Percentiles rank a stretch among this genome's conserved stretches.
Conservation (phyloP, 192 early-diverging fungal species). For the Physocladia obscura region DNA sequence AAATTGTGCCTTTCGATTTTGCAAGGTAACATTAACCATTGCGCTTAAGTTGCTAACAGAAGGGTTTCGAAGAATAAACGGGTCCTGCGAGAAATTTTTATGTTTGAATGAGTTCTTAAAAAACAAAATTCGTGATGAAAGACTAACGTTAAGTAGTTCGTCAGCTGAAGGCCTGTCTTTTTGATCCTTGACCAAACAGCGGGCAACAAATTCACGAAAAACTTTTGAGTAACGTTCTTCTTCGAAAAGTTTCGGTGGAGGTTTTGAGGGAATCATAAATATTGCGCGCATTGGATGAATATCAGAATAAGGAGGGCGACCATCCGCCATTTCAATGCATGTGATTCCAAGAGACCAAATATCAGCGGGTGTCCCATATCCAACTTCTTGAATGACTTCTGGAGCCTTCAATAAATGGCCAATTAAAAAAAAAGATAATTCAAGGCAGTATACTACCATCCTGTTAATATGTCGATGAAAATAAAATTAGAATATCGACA, state of each 20-base stretch:
- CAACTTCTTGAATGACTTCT: slow-evolving; percentile 68
- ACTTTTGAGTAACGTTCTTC: slow-evolving; percentile 41
- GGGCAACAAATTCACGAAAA: slow-evolving; percentile 54
- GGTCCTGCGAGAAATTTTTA: slow-evolving; percentile 31
- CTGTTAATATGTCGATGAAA: background rate
- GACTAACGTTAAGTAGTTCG: slow-evolving; percentile 42
- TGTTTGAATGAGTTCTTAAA: background rate
- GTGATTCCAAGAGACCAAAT: slow-evolving; percentile 67
- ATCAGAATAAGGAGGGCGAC: slow-evolving; percentile 59
- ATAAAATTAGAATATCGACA: background rate
- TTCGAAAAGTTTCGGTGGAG: slow-evolving; percentile 55
- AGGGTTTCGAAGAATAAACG: slow-evolving; percentile 41
- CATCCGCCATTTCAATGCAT: slow-evolving; percentile 66
- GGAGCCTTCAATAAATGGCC: slow-evolving; percentile 40
- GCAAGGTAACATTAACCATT: background rate
- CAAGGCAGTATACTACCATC: slow-evolving; percentile 16
- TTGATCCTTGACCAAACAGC: slow-evolving; percentile 62
- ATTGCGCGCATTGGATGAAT: slow-evolving; percentile 67
- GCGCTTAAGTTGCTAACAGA: background rate
- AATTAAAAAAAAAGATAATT: background rate
- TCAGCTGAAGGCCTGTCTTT: slow-evolving; percentile 47
- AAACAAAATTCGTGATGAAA: background rate
- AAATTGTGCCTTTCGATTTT: background rate
- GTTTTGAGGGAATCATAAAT: slow-evolving; percentile 64
- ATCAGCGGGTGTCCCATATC: slow-evolving; percentile 60